Evolutionary conservation across 495 filamentous ascomycete genomes (phyloP).

Genomic region (Thermothielavioides terrestris): DNA sequence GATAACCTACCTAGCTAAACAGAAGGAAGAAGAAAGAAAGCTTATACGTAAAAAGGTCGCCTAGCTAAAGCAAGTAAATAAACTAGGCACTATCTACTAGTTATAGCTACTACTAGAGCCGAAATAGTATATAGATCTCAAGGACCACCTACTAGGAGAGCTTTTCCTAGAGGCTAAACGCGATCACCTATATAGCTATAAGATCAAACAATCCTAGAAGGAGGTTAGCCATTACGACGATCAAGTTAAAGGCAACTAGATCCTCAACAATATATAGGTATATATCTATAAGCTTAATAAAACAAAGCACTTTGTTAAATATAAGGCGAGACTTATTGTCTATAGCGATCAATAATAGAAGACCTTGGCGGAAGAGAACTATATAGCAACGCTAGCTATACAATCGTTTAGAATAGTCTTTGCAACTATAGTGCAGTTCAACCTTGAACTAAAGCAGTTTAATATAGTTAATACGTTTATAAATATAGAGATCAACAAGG

Average conservation of each 20-base stretch:
- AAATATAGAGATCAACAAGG: neutral
- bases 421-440: neutral
- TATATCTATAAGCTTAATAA: neutral
- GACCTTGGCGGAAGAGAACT: neutral
- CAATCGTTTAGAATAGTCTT: neutral
- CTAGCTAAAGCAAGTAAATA: no score
- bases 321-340: neutral
- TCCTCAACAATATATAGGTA: neutral
- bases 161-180: no score
- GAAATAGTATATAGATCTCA: no score
- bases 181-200: no score
- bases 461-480: neutral
- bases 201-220: no score
- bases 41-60: neutral
- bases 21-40: no score
- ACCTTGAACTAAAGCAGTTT: neutral
- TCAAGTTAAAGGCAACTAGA: no score
- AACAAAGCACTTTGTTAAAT: neutral
- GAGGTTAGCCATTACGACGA: no score
- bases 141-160: no score
- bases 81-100: no score
- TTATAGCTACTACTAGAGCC: no score
- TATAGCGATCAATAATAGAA: neutral
- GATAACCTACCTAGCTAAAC: no score
- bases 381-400: neutral